These are phyloP conservation scores for Quercus mongolica DNA, from an alignment of 306 rosid genomes.

Conservation along the genomic window DNA sequence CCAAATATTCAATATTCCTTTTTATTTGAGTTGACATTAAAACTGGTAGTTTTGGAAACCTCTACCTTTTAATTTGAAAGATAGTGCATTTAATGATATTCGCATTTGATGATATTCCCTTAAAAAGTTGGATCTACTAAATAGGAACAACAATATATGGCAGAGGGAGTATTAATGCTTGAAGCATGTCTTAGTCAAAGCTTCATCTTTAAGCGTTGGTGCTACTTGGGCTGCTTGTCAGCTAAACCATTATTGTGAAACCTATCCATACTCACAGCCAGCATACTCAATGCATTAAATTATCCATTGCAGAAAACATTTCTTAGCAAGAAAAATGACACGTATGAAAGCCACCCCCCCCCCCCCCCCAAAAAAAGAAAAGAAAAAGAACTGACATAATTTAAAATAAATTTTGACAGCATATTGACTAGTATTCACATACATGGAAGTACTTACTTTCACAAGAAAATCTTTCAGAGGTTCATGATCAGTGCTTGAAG, in stretches of 20 bases:
- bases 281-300: neutral
- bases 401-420: neutral
- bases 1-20: too few relatives aligned
- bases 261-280: neutral
- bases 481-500: constrained; percentile 54
- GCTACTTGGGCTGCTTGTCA: neutral
- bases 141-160: neutral
- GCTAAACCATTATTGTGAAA: neutral
- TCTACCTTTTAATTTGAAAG: too few relatives aligned
- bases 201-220: too few relatives aligned
- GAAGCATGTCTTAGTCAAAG: neutral
- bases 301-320: neutral
- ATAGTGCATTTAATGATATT: too few relatives aligned
- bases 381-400: too few relatives aligned
- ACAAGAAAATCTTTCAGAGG: constrained; percentile 69
- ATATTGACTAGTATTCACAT: neutral
- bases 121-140: too few relatives aligned
- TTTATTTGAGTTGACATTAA: too few relatives aligned
- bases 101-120: too few relatives aligned
- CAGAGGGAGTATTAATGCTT: neutral
- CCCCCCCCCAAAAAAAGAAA: too few relatives aligned
- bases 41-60: too few relatives aligned
- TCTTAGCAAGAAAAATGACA: neutral
- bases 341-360: neutral
- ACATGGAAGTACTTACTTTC: constrained; percentile 47